A percentile compares a stretch with the other conserved stretches of the same genome.
phyloP scores from a whole-genome alignment of 352 stramenopile species.

The Thalassiosira allenii region DNA sequence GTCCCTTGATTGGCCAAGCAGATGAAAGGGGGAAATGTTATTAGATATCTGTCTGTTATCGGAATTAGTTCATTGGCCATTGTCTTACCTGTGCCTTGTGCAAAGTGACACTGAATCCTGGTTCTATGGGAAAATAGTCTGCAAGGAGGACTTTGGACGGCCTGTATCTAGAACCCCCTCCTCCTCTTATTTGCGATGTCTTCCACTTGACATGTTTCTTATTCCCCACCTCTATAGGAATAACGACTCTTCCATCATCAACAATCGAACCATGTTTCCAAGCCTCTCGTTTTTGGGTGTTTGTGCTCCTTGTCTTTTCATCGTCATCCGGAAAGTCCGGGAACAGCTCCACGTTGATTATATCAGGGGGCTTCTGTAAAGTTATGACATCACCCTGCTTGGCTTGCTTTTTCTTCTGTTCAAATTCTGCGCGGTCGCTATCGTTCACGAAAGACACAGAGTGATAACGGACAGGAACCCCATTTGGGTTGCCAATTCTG shows the following conservation, averaged over 20 bases:
- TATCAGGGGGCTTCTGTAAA: slow-evolving; percentile 10
- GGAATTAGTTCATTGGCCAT: background rate
- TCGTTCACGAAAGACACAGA: slow-evolving; percentile 15
- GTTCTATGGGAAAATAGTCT: slow-evolving; percentile 20
- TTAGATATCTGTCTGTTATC: background rate
- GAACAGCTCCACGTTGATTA: slow-evolving; percentile 42
- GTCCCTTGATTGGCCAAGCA: slow-evolving; percentile 3
- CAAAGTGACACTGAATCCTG: slow-evolving; percentile 18
- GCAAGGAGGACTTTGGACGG: slow-evolving; percentile 11
- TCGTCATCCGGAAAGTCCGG: slow-evolving; percentile 11
- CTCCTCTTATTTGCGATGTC: background rate
- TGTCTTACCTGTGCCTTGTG: slow-evolving; percentile 7
- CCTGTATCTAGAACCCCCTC: background rate
- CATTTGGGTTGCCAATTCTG: slow-evolving; percentile 7
- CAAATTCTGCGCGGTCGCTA: slow-evolving; percentile 2
- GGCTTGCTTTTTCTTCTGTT: background rate
- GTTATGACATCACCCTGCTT: slow-evolving; percentile 15
- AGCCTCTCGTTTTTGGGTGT: slow-evolving; percentile 7
- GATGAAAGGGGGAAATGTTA: background rate
- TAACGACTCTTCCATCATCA: slow-evolving; percentile 26
- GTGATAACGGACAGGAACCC: slow-evolving; percentile 17
- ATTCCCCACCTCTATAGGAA: slow-evolving; percentile 29
- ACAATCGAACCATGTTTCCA: slow-evolving; percentile 19
- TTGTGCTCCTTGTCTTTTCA: background rate
- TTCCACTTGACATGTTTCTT: slow-evolving; percentile 29